Evolutionary conservation across 352 stramenopile genomes (phyloP).

Genomic region (Aphanomyces euteiches): DNA sequence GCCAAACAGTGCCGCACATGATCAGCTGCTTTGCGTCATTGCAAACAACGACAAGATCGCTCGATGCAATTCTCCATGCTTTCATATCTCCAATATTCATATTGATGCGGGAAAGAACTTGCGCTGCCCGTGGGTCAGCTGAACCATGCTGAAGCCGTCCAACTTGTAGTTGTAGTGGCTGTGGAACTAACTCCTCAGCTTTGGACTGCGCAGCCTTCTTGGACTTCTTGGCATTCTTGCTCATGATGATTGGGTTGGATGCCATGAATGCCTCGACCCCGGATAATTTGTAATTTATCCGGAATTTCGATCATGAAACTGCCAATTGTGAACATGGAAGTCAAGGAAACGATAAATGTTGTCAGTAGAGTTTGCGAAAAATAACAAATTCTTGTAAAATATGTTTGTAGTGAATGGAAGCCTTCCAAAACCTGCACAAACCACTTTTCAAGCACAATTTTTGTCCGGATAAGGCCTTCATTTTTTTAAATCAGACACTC

Average conservation of each 20-base stretch:
- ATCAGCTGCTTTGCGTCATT: slow-evolving; percentile 34
- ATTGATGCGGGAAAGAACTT: slow-evolving; percentile 18
- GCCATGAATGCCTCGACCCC: background rate
- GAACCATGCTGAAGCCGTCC: slow-evolving; percentile 9
- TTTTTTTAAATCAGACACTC: too few species aligned
- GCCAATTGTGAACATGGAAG: background rate
- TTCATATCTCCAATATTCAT: slow-evolving; percentile 13
- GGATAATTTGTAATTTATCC: background rate
- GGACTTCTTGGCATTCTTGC: slow-evolving; percentile 6
- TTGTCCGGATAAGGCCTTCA: too few species aligned
- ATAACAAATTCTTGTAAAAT: too few species aligned
- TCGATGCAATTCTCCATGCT: background rate
- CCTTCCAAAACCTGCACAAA: too few species aligned
- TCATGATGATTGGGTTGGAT: slow-evolving; percentile 1
- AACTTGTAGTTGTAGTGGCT: background rate
- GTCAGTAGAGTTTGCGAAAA: too few species aligned
- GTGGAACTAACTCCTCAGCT: background rate
- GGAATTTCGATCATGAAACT: slow-evolving; percentile 1
- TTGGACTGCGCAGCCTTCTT: background rate
- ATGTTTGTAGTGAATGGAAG: too few species aligned
- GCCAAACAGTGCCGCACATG: slow-evolving; percentile 61
- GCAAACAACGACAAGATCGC: slow-evolving; percentile 13
- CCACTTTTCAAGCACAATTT: too few species aligned
- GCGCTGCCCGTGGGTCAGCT: slow-evolving; percentile 2
- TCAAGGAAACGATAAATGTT: too few species aligned